Evolutionary conservation across 768 basidiomycete species (phyloP).

Genomic region (Tricholoma matsutake): DNA sequence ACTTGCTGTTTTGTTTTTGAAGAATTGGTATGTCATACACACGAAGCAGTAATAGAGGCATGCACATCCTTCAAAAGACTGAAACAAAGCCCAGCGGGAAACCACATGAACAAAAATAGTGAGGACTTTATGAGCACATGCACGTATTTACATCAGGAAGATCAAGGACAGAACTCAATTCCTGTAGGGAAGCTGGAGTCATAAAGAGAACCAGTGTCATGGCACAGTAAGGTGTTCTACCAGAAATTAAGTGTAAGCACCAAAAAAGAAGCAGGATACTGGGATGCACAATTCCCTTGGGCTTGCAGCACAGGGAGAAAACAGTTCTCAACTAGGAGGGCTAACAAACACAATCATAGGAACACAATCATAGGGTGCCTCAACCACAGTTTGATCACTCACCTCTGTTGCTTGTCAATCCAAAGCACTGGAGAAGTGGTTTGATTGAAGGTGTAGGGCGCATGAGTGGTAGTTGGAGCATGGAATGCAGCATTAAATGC

Average conservation of each 20-base stretch:
- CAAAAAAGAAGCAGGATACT: neutral
- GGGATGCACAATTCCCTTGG: neutral
- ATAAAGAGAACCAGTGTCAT: neutral
- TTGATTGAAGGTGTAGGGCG: no score
- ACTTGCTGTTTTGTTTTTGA: neutral
- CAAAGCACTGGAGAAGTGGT: neutral
- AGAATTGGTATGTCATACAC: neutral
- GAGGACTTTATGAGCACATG: neutral
- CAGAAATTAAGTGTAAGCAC: neutral
- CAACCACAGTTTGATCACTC: neutral
- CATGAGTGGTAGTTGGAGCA: no score
- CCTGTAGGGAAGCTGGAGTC: neutral
- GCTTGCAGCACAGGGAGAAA: neutral
- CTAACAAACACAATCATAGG: neutral
- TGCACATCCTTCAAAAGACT: neutral
- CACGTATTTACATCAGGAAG: neutral
- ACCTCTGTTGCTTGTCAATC: neutral
- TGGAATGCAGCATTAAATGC: no score
- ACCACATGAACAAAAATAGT: neutral
- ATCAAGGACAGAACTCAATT: neutral
- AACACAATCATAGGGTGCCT: neutral
- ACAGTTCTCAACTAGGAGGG: neutral
- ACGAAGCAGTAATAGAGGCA: neutral
- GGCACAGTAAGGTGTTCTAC: neutral
- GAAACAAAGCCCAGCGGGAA: neutral